These are phyloP conservation scores for Xanthoconium separans DNA, from an alignment of 1,284 basidiomycete genomes.

Conservation along the genomic window DNA sequence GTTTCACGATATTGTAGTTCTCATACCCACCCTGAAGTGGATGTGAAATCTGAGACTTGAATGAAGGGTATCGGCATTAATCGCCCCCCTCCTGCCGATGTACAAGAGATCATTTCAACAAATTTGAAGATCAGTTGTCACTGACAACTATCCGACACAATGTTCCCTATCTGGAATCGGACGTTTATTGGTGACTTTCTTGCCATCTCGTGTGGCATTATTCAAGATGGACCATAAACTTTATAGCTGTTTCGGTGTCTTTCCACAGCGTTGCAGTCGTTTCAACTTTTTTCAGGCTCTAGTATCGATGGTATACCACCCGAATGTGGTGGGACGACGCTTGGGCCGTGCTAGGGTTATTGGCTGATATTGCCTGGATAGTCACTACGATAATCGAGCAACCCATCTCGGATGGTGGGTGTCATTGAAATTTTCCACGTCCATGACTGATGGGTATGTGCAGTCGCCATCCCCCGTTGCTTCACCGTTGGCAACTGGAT, in stretches of 20 bases:
- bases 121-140: background rate
- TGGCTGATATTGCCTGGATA: conserved; percentile 16
- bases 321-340: conserved; percentile 33
- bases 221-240: background rate
- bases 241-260: conserved; percentile 13
- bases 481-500: conserved; percentile 17
- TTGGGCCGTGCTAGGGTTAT: conserved; percentile 18
- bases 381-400: conserved; percentile 9
- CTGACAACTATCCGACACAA: background rate
- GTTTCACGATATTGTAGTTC: background rate
- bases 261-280: conserved; percentile 26
- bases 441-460: background rate
- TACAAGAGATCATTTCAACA: background rate
- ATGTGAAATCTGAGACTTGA: background rate
- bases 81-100: background rate
- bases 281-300: conserved; percentile 25
- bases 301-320: conserved; percentile 20
- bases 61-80: background rate
- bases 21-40: background rate
- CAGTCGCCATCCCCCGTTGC: conserved; percentile 8
- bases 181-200: conserved; percentile 11
- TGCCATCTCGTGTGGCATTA: background rate
- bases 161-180: conserved; percentile 20
- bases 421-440: background rate
- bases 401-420: conserved; percentile 7